These are phyloP conservation scores for Wickerhamomyces queroliae DNA, from an alignment of 805 yeast genomes.

Conservation along the genomic window DNA sequence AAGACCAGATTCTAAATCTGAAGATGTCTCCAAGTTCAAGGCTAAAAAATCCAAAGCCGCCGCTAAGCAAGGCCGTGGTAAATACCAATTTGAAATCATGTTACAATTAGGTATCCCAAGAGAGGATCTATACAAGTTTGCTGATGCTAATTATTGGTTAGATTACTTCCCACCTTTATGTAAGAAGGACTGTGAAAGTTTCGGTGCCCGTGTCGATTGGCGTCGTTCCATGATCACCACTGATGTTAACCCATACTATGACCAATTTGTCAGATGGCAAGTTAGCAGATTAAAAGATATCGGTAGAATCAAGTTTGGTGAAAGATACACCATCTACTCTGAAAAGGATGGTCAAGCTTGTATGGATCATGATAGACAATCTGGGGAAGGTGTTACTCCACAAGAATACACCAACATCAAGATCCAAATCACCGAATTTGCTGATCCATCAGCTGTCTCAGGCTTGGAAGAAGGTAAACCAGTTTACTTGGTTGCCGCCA, in stretches of 20 bases:
- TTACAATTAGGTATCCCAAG: slow-evolving; percentile 83
- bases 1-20: slow-evolving; percentile 38
- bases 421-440: slow-evolving; percentile 60
- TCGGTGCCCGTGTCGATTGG: slow-evolving; percentile 98
- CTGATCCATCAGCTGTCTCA: slow-evolving; percentile 38
- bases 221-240: slow-evolving; percentile 95
- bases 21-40: slow-evolving; percentile 84
- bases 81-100: slow-evolving; percentile 96
- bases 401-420: slow-evolving; percentile 95
- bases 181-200: slow-evolving; percentile 65
- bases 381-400: slow-evolving; percentile 96
- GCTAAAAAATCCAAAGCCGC: slow-evolving; percentile 92
- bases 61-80: slow-evolving; percentile 90
- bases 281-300: slow-evolving; percentile 78
- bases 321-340: slow-evolving; percentile 94
- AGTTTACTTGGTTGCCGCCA: slow-evolving; percentile 87
- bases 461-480: slow-evolving; percentile 47
- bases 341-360: slow-evolving; percentile 99
- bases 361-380: slow-evolving; percentile 97
- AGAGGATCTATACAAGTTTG: slow-evolving; percentile 80
- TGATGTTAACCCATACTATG: slow-evolving; percentile 91
- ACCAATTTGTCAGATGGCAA: slow-evolving; percentile 94
- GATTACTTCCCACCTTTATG: slow-evolving; percentile 87
- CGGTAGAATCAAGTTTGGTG: slow-evolving; percentile 95
- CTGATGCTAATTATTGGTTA: slow-evolving; percentile 91